Evolutionary conservation across 2,329 filamentous ascomycete genomes (phyloP).

Genomic region (Claviceps humidiphila): DNA sequence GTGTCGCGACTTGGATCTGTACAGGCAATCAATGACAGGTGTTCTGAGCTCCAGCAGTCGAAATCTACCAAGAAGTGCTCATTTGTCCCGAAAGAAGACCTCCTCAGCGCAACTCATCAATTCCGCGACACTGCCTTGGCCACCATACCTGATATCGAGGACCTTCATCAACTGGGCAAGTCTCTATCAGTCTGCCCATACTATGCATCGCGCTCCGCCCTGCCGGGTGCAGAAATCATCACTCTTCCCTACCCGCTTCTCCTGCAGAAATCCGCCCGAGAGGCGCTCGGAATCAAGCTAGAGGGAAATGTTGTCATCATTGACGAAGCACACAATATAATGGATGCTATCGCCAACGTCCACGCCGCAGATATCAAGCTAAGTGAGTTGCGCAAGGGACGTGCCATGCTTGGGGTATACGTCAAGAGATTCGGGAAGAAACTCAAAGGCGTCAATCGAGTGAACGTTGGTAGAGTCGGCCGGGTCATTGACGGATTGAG

Average conservation of each 20-base stretch:
- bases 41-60: slow-evolving; percentile 76
- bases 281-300: slow-evolving; percentile 74
- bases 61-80: slow-evolving; percentile 47
- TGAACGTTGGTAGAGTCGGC: slow-evolving; percentile 80
- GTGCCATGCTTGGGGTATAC: slow-evolving; percentile 67
- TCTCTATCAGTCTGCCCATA: slow-evolving; percentile 80
- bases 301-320: slow-evolving; percentile 88
- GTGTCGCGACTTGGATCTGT: slow-evolving; percentile 58
- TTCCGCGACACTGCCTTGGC: slow-evolving; percentile 81
- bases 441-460: slow-evolving; percentile 79
- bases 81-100: slow-evolving; percentile 68
- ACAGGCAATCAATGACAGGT: slow-evolving; percentile 85
- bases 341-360: slow-evolving; percentile 83
- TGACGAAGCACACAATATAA: slow-evolving; percentile 94
- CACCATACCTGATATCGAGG: slow-evolving; percentile 84
- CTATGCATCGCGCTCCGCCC: slow-evolving; percentile 78
- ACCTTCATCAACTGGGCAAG: slow-evolving; percentile 66
- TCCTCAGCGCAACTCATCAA: slow-evolving; percentile 55
- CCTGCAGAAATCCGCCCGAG: slow-evolving; percentile 72
- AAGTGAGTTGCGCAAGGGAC: slow-evolving; percentile 56
- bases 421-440: slow-evolving; percentile 78
- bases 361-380: slow-evolving; percentile 68
- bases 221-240: slow-evolving; percentile 77
- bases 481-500: slow-evolving; percentile 69
- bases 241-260: slow-evolving; percentile 87